Evolutionary conservation across 495 filamentous ascomycete species (phyloP).

Genomic region (Mycothermus thermophilus): DNA sequence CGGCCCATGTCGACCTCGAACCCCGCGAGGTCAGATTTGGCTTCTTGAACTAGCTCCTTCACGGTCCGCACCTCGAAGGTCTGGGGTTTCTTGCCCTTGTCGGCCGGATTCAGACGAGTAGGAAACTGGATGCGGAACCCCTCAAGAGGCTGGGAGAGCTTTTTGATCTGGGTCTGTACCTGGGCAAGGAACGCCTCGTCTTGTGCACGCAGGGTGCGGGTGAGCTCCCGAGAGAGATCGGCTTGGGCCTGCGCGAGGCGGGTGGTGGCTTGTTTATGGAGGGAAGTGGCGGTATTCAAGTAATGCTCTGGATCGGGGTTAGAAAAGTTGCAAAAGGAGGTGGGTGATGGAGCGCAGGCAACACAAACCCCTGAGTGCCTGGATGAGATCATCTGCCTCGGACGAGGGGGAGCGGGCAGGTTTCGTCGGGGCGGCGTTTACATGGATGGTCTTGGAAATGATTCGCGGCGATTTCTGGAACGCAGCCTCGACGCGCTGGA

Average conservation of each 20-base stretch:
- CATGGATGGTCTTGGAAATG: background rate
- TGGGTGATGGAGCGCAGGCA: background rate
- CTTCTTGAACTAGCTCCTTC: constrained; percentile 10
- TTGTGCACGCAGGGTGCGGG: background rate
- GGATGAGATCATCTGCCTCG: constrained; percentile 8
- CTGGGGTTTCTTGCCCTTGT: background rate
- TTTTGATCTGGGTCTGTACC: constrained; percentile 6
- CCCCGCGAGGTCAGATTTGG: constrained; percentile 10
- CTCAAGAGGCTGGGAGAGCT: constrained; percentile 4
- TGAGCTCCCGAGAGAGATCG: constrained; percentile 6
- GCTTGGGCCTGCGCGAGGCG: constrained; percentile 11
- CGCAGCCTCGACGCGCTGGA: constrained; percentile 7
- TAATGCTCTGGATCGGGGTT: constrained; percentile 10
- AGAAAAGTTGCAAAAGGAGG: background rate
- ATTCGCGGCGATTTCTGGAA: constrained; percentile 4
- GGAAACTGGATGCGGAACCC: constrained; percentile 7
- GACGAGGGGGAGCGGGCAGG: constrained; percentile 1
- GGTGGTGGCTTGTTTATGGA: constrained; percentile 8
- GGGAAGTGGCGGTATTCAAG: constrained; percentile 5
- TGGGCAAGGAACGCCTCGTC: constrained; percentile 11
- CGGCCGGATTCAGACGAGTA: no score
- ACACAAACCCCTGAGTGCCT: constrained; percentile 9
- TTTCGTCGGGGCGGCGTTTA: background rate
- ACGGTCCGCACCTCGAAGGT: constrained; percentile 12
- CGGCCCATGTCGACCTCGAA: constrained; percentile 11